A percentile compares a stretch with the other conserved stretches of the same genome.
Conservation (phyloP, 2,329 filamentous ascomycete species). For the Plectosphaerella cucumerina region DNA sequence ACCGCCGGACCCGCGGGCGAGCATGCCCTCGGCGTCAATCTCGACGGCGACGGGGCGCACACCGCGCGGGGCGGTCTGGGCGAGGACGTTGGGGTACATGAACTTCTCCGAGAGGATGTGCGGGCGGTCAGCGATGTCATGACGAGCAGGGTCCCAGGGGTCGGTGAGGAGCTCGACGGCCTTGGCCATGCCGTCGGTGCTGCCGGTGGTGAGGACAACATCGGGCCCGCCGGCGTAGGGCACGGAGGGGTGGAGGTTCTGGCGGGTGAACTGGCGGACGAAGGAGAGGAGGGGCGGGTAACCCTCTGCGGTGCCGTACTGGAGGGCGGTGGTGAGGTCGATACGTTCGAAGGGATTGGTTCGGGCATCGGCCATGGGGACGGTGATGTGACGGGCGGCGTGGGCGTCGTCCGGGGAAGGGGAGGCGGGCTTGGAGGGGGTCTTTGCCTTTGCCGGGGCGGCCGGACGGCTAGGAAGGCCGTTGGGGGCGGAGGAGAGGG, state of each 20-base stretch:
- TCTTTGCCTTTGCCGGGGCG: not conserved
- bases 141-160: constrained; percentile 65
- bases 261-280: constrained; percentile 70
- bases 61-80: constrained; percentile 62
- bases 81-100: constrained; percentile 73
- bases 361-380: constrained; percentile 63
- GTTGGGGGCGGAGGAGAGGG: constrained; percentile 16
- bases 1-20: constrained; percentile 66
- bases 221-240: constrained; percentile 76
- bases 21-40: constrained; percentile 77
- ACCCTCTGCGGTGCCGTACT: constrained; percentile 81
- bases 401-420: constrained; percentile 3
- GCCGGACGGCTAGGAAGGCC: constrained; percentile 20
- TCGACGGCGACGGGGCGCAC: constrained; percentile 70
- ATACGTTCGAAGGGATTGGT: constrained; percentile 64
- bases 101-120: constrained; percentile 77
- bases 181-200: constrained; percentile 83
- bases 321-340: constrained; percentile 75
- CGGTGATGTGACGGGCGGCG: constrained; percentile 52
- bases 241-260: constrained; percentile 75
- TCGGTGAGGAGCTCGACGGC: constrained; percentile 71
- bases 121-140: constrained; percentile 66
- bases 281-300: constrained; percentile 77
- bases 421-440: not conserved
- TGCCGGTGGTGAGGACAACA: constrained; percentile 73